Percentiles rank a stretch among this genome's conserved stretches.
phyloP scores from a whole-genome alignment of 805 yeast genomes.

The Saccharomycopsis javanensis region DNA sequence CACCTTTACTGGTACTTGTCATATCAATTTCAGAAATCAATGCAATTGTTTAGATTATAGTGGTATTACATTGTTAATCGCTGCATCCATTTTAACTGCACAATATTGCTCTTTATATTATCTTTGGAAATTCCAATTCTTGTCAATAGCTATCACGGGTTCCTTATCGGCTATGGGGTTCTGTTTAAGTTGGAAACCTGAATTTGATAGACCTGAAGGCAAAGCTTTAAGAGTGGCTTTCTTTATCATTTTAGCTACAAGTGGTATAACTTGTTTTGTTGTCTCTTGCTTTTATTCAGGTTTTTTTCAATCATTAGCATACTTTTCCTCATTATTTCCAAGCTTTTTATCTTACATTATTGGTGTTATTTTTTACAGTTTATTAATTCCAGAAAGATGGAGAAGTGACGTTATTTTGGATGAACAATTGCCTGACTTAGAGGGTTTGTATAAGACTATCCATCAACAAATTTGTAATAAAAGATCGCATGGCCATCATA shows the following conservation, averaged over 20 bases:
- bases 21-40: conserved; percentile 48
- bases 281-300: conserved; percentile 51
- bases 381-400: conserved; percentile 83
- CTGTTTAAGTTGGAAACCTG: conserved; percentile 82
- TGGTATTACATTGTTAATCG: conserved; percentile 83
- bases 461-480: conserved; percentile 23
- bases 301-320: conserved; percentile 36
- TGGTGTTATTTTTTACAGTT: conserved; percentile 84
- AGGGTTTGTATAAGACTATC: conserved; percentile 18
- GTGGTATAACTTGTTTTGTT: conserved; percentile 62
- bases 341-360: conserved; percentile 64
- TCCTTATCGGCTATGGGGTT: conserved; percentile 66
- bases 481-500: conserved; percentile 15
- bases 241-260: conserved; percentile 64
- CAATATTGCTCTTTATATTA: conserved; percentile 72
- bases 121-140: conserved; percentile 38
- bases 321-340: conserved; percentile 61
- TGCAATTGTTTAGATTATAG: conserved; percentile 94
- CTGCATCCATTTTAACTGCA: conserved; percentile 79
- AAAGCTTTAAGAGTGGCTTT: conserved; percentile 71
- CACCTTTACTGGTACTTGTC: conserved; percentile 73
- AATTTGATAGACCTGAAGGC: conserved; percentile 80
- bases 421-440: conserved; percentile 29
- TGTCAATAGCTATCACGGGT: conserved; percentile 51
- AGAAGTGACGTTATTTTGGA: conserved; percentile 58